Base-by-base conservation (phyloP, 768 basidiomycete species). In the Hebeloma cylindrosporum region DNA sequence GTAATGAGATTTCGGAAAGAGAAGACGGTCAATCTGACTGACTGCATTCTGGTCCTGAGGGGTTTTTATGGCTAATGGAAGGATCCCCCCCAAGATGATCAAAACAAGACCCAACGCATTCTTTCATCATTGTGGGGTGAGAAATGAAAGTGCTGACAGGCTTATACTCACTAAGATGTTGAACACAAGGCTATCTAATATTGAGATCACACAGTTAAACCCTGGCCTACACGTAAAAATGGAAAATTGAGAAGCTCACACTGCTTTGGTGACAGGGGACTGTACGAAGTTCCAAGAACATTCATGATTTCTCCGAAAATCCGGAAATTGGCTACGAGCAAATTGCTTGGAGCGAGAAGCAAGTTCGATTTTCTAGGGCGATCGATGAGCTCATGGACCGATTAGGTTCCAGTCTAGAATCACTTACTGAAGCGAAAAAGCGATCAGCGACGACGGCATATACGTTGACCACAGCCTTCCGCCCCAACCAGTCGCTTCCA, bases 261-360 rank as follows among this genome's bases (percentile, higher is more conserved):
- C 51, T 56, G 61, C 36, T 62, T 68, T 0, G 73, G 67, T 7
- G 58, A 57, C 6, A 83, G 59, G 1, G 79, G 69, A 51, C 78
- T 80, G 56, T 79, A 83, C 16, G 60, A 53, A 0, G 66, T 43
- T 0, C 81, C 81, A 1, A 81, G 53, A 0, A 52, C 54, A 2
- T 48, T 36, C 14, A 80, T 74, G 29, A 82, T 68, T 10, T 60
- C 60, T 2, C 74, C 75, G 23, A 81, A 68, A 29, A 80, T 72
- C 27, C 80, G 60, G 51, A 82, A 83, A 47, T 73, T 76, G 3
- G 70, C 80, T 0, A 80, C 82, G 4, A 82, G 59, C 7, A 82
- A 64, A 1, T 78, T 78, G 0, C 79, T 82, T 1, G 82, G 81
- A 0, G 71, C 76, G 11, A 81, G 48, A 39, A 81, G 75, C 0